Evolutionary conservation across 148 eudicot species (phyloP), one percentile per base, ranked within the genome.

Genomic region (Polygonum aviculare): DNA sequence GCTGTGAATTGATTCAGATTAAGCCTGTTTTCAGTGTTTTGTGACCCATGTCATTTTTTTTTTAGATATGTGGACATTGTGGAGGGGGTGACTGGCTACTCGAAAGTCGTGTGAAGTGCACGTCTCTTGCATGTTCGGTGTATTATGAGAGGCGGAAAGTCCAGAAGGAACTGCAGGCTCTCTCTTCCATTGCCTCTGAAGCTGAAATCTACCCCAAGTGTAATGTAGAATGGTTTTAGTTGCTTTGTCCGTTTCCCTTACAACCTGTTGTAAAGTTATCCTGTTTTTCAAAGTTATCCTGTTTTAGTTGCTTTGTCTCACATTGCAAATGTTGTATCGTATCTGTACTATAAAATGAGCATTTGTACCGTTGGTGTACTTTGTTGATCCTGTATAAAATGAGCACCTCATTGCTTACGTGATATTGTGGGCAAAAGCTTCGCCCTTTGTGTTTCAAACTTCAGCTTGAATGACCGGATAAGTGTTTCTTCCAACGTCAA

Each of bases 51-150:
- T 15, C n/a, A 12, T 55, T 71, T 63, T 44, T 44, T 26, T 79
- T 80, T 78, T 86, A 95, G 98, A 92, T 92, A 72, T 95, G 98
- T 75, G 84, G 94, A 76, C 92, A 90, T 67, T 95, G 98, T 87
- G 97, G 97, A 76, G 98, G 98, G 76, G 97, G 94, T 12, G 97
- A 95, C 79, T 88, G 96, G 96, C 44, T 86, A 48, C 52, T 89
- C 51, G 97, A 95, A 78, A 90, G 91, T 74, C 91, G 97, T n/a
- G 87, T 95, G 78, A 89, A 88, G 81, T 95, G 97, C 83, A 87
- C 85, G 26, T 90, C 98, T 3, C 88, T 95, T 47, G 97, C 97
- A 3, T 95, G 98, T 80, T 79, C 94, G 0, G 86, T 95, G 54
- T 95, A 87, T 75, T 95, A 87, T 35, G 97, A 92, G 83, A 89